Conservation (phyloP, 116 monocot genomes). For the Trichopus zeylanicus region DNA sequence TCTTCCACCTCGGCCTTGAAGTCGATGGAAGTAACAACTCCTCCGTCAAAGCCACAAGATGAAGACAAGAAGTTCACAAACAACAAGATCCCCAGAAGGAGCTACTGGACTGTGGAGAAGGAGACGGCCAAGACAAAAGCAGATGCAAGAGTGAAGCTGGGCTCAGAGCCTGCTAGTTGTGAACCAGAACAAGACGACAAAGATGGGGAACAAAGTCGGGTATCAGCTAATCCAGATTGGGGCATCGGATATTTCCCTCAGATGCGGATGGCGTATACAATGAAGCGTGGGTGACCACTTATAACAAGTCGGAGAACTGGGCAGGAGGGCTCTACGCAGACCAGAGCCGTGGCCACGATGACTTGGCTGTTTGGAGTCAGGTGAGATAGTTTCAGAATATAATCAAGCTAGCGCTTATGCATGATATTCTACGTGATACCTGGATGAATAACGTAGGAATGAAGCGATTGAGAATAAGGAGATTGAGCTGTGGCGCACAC, state of each 20-base stretch:
- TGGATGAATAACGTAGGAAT: slow-evolving; percentile 20
- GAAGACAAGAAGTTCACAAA: slow-evolving; percentile 5
- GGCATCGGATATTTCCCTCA: slow-evolving; percentile 32
- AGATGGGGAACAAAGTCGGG: slow-evolving; percentile 49
- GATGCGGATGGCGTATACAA: slow-evolving; percentile 36
- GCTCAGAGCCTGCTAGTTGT: slow-evolving; percentile 26
- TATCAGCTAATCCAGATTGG: slow-evolving; percentile 28
- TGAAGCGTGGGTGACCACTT: slow-evolving; percentile 60
- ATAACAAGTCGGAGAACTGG: slow-evolving; percentile 67
- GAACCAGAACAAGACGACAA: slow-evolving; percentile 48
- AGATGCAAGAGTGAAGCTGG: slow-evolving; percentile 21
- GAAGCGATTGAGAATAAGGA: slow-evolving; percentile 43
- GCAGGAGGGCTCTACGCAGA: slow-evolving; percentile 34
- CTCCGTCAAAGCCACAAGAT: slow-evolving; percentile 33
- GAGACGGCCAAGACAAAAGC: slow-evolving; percentile 46
- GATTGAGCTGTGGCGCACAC: slow-evolving; percentile 53
- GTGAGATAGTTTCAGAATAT: no score
- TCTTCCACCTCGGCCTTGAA: slow-evolving; percentile 55
- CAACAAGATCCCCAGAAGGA: slow-evolving; percentile 15
- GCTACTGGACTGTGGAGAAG: slow-evolving; percentile 52
- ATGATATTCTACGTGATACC: background rate
- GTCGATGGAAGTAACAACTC: slow-evolving; percentile 42
- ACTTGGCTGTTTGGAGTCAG: slow-evolving; percentile 34
- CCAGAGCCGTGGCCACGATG: slow-evolving; percentile 45
- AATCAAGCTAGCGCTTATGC: no score